Evolutionary conservation across 371 early-diverging fungal species (phyloP), one percentile per base, ranked within the genome.

Genomic region (Rhizopus arrhizus): DNA sequence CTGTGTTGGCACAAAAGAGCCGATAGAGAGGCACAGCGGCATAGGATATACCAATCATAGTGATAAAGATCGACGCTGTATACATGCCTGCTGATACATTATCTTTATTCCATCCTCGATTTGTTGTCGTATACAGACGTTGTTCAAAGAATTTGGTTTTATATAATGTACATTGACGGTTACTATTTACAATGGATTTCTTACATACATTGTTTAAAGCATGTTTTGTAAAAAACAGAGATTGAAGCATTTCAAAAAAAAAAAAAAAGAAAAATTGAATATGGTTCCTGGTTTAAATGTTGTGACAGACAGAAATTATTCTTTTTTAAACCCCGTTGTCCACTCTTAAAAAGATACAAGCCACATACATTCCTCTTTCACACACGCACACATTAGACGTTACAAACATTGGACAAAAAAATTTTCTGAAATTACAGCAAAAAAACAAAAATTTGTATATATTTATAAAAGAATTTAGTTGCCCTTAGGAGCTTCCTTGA

Each of bases 11-110:
- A 77, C 99, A 99, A 64, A 98, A 89, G 59, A 98, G 73, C 45
- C 96, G 87, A 78, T 99, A 99, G 13, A 97, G 82, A 4, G 99
- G 99, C 1, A 98, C 98, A 2, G 97, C 93, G 0, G 97, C 96
- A 69, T 96, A 99, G 2, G 95, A 83, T 12, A 94, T 77, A 13
- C 98, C 99, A 6, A 97, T 46, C 70, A 96, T 90, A 16, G 80
- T 73, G 16, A 98, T 83, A 43, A 97, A 83, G 31, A 94, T 83
- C 1, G 97, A 84, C 2, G 85, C 83, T 29, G 91, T 80, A 74
- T 99, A 99, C 65, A 88, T 71, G 41, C 87, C 77, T 8, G 76
- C 77, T 2, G 82, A 75, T 1, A 57, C 22, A 58, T 87, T 86
- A 29, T 43, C 58, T 38, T 46, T 3, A n/a, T 38, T 38, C 40